Evolutionary conservation across 106 monocot genomes (phyloP).

Genomic region (Ottelia alismoides): DNA sequence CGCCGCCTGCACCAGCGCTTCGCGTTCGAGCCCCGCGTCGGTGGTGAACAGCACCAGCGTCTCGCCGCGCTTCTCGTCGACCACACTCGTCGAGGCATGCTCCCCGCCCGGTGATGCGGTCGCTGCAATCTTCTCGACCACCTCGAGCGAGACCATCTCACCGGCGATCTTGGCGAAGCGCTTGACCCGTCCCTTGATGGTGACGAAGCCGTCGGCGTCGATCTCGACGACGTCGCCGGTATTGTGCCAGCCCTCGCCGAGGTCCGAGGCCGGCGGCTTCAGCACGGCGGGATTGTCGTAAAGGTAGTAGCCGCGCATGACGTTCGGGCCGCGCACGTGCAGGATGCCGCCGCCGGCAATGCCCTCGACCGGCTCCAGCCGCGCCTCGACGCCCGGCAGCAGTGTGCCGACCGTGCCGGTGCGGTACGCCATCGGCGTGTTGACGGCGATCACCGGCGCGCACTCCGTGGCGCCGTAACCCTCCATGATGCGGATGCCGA

Average conservation of each 20-base stretch:
- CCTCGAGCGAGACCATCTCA: neutral
- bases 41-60: neutral
- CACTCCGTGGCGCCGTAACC: no score
- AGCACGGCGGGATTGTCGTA: neutral
- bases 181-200: neutral
- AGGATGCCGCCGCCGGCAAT: neutral
- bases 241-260: neutral
- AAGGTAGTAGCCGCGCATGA: neutral
- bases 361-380: neutral
- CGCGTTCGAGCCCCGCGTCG: no score
- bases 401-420: neutral
- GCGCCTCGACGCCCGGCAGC: neutral
- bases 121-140: neutral
- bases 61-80: neutral
- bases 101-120: neutral
- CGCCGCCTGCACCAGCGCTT: neutral
- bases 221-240: slow-evolving; percentile 1
- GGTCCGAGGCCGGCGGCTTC: neutral
- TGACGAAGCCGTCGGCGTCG: neutral
- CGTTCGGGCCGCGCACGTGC: neutral
- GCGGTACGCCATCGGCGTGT: no score
- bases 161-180: neutral
- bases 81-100: neutral
- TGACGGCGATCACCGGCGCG: no score
- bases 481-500: no score